Evolutionary conservation across 305 asterid species (phyloP).

Genomic region (Plantago lanceolata): DNA sequence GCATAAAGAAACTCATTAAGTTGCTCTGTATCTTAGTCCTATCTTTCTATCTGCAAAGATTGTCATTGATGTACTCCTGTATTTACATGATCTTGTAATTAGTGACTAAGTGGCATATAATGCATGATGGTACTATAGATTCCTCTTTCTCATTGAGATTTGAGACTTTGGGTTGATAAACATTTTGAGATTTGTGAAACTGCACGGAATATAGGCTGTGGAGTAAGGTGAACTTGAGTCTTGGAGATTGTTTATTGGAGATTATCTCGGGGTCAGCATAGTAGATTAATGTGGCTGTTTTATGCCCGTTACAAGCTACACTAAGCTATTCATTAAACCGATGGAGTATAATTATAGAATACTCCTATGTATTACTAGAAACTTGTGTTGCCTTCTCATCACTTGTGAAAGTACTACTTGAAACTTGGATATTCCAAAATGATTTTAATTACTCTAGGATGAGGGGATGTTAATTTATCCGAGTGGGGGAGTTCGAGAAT

Average conservation of each 20-base stretch:
- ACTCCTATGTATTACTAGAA: neutral
- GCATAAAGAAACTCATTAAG: too few relatives aligned
- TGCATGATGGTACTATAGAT: neutral
- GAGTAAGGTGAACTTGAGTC: constrained; percentile 8
- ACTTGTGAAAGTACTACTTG: neutral
- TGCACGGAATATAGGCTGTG: constrained; percentile 1
- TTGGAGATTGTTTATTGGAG: constrained; percentile 5
- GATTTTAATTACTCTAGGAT: too few relatives aligned
- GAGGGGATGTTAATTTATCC: too few relatives aligned
- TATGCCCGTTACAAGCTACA: neutral
- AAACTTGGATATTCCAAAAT: too few relatives aligned
- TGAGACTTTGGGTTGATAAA: neutral
- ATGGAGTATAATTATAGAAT: neutral
- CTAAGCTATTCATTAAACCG: neutral
- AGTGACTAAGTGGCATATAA: neutral
- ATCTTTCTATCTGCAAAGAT: neutral
- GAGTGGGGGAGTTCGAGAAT: too few relatives aligned
- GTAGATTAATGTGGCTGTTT: neutral
- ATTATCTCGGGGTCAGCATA: constrained; percentile 15
- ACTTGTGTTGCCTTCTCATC: neutral
- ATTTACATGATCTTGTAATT: neutral
- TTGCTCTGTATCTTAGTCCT: too few relatives aligned
- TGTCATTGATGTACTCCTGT: neutral
- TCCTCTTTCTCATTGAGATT: neutral
- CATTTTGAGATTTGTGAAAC: neutral